Conservation (phyloP, 345 rosid species). For the Heritiera fomes region DNA sequence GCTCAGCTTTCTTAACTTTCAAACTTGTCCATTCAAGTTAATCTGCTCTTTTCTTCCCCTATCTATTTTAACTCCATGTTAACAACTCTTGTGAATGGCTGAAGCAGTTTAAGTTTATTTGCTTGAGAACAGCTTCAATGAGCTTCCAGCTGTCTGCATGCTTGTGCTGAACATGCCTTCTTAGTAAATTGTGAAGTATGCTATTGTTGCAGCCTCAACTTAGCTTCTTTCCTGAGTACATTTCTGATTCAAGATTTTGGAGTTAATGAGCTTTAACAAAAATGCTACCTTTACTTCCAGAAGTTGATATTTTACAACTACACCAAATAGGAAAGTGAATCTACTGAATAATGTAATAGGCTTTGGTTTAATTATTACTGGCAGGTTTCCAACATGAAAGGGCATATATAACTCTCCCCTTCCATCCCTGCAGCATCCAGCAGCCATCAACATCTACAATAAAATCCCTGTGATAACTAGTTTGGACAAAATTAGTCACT, state of each 20-base stretch:
- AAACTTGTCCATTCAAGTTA: background rate
- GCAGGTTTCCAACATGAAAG: conserved; percentile 70
- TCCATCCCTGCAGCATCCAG: conserved; percentile 91
- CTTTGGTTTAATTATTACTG: background rate
- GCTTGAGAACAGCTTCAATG: background rate
- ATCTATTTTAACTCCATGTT: background rate
- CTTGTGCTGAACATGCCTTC: background rate
- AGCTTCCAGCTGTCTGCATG: background rate
- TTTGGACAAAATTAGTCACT: conserved; percentile 41
- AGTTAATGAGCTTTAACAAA: background rate
- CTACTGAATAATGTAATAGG: background rate
- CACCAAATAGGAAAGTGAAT: background rate
- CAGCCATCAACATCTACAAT: conserved; percentile 56
- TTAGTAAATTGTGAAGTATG: background rate
- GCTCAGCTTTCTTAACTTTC: background rate
- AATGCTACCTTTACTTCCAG: background rate
- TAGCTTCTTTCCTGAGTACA: background rate
- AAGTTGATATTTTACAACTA: background rate
- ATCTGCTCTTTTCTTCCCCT: background rate
- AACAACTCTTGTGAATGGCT: background rate
- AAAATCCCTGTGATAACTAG: conserved; percentile 62
- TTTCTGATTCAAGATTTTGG: background rate
- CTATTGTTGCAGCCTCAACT: background rate
- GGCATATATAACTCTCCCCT: conserved; percentile 66
- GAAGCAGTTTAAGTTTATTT: background rate